A percentile compares a stretch with the other conserved stretches of the same genome.
phyloP scores from a whole-genome alignment of 2,329 filamentous ascomycete genomes.

The Mycogone perniciosa region DNA sequence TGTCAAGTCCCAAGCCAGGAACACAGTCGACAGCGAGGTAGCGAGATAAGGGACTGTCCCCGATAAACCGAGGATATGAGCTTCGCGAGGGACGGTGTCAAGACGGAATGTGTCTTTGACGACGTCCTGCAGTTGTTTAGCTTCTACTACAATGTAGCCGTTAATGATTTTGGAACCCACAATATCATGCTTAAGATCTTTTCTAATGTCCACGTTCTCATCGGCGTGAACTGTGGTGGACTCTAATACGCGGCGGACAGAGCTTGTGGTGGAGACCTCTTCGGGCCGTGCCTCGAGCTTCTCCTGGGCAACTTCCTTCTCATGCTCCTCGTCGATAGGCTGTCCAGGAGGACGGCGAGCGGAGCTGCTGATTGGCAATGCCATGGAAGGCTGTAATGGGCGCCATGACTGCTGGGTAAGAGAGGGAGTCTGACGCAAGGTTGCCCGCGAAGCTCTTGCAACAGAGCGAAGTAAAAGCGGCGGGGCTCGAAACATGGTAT shows the following conservation, averaged over 20 bases:
- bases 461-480: not conserved
- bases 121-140: slow-evolving; percentile 41
- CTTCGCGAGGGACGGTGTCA: slow-evolving; percentile 57
- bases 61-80: slow-evolving; percentile 62
- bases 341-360: slow-evolving; percentile 15
- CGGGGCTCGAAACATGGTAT: slow-evolving; percentile 27
- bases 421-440: slow-evolving; percentile 15
- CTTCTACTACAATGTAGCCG: not conserved
- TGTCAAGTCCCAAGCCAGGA: slow-evolving; percentile 77
- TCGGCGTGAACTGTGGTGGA: slow-evolving; percentile 18
- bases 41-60: slow-evolving; percentile 80
- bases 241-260: slow-evolving; percentile 44
- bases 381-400: not conserved
- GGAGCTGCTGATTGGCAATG: slow-evolving; percentile 7
- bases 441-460: not conserved
- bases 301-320: slow-evolving; percentile 47
- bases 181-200: slow-evolving; percentile 43
- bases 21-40: slow-evolving; percentile 77
- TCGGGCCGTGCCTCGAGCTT: slow-evolving; percentile 55
- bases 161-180: slow-evolving; percentile 31
- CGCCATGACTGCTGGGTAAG: slow-evolving; percentile 17
- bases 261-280: slow-evolving; percentile 53
- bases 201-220: slow-evolving; percentile 22
- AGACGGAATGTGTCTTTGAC: slow-evolving; percentile 66
- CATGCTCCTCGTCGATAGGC: slow-evolving; percentile 47